Conservation (phyloP, 345 rosid genomes). For the Microcos paniculata region DNA sequence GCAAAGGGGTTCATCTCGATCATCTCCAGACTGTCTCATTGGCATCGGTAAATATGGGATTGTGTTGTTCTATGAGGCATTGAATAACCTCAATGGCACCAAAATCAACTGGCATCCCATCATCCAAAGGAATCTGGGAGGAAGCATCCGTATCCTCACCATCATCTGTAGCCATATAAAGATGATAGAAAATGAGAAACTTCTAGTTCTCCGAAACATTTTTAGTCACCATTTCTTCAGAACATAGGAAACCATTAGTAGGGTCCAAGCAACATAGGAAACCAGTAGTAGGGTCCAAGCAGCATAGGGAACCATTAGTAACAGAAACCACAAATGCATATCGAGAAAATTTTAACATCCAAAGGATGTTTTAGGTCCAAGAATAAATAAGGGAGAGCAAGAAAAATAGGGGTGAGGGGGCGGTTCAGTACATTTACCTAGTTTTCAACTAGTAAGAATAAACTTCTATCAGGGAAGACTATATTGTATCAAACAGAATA, state of each 20-base stretch:
- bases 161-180: conserved; percentile 55
- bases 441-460: neutral
- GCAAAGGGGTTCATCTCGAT: conserved; percentile 11
- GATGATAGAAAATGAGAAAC: neutral
- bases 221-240: neutral
- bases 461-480: too few relatives aligned
- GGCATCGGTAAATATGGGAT: conserved; percentile 82
- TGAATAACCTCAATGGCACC: conserved; percentile 82
- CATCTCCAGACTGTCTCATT: conserved; percentile 73
- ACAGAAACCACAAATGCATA: neutral
- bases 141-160: conserved; percentile 65
- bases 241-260: too few relatives aligned
- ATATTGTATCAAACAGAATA: neutral
- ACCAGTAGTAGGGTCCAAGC: neutral
- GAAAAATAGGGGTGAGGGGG: neutral
- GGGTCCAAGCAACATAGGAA: neutral
- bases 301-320: neutral
- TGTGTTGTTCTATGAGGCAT: conserved; percentile 88
- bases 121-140: conserved; percentile 78
- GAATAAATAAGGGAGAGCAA: neutral
- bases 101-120: conserved; percentile 61
- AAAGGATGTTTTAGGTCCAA: neutral
- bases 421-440: too few relatives aligned
- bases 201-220: neutral
- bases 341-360: neutral